Evolutionary conservation across 1,284 basidiomycete species (phyloP).

Genomic region (Cryptococcus jaspeensis): DNA sequence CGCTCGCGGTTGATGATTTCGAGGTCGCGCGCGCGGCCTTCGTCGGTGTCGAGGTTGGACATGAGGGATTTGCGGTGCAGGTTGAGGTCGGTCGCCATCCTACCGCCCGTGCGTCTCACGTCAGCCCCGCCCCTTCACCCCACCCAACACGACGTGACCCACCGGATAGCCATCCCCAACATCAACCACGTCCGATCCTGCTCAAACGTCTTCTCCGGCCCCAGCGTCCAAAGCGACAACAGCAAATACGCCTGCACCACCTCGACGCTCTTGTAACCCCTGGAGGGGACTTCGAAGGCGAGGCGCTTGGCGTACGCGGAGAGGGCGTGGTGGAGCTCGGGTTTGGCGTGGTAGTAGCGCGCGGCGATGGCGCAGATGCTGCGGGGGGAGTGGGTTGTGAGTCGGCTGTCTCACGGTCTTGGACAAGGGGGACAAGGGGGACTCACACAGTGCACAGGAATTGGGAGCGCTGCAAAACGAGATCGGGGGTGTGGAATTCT

Average conservation of each 20-base stretch:
- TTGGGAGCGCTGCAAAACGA: slow-evolving; percentile 87
- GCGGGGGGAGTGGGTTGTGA: neutral
- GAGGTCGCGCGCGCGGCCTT: slow-evolving; percentile 55
- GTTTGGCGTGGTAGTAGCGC: slow-evolving; percentile 79
- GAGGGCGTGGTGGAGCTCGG: slow-evolving; percentile 77
- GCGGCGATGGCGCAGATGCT: slow-evolving; percentile 84
- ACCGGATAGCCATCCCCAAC: slow-evolving; percentile 73
- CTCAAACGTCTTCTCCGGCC: slow-evolving; percentile 91
- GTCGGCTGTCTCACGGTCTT: too few species aligned
- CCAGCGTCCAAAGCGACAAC: slow-evolving; percentile 77
- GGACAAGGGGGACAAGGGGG: neutral
- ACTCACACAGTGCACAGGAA: slow-evolving; percentile 89
- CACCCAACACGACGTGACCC: neutral
- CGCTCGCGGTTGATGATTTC: slow-evolving; percentile 86
- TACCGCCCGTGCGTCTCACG: slow-evolving; percentile 33
- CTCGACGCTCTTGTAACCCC: slow-evolving; percentile 90
- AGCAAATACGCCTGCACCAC: slow-evolving; percentile 88
- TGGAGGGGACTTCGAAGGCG: slow-evolving; percentile 76
- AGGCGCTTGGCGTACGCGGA: slow-evolving; percentile 83
- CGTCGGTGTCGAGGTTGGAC: slow-evolving; percentile 66
- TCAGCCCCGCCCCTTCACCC: slow-evolving; percentile 24
- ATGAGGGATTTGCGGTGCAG: slow-evolving; percentile 82
- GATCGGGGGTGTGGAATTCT: slow-evolving; percentile 84
- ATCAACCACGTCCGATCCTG: slow-evolving; percentile 95
- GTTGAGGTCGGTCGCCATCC: slow-evolving; percentile 95